Percentiles rank a stretch among this genome's conserved stretches.
phyloP scores from a whole-genome alignment of 306 rosid species.

The Vicia villosa region DNA sequence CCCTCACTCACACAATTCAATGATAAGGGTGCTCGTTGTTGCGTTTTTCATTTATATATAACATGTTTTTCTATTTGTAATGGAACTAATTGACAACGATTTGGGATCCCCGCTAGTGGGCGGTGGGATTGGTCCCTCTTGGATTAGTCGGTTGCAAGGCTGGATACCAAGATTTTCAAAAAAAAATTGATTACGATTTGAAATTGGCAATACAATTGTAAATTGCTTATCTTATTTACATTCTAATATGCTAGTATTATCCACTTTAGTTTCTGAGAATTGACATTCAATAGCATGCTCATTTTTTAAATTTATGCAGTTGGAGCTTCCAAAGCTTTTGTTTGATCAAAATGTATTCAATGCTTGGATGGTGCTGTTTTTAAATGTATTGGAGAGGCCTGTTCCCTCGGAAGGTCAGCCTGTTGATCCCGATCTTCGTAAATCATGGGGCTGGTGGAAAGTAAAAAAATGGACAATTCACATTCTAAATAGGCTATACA shows the following conservation, averaged over 20 bases:
- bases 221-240: background rate
- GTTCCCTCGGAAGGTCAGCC: constrained; percentile 97
- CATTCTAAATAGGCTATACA: constrained; percentile 85
- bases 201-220: background rate
- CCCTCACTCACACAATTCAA: background rate
- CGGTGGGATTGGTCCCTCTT: too few species aligned
- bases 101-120: too few species aligned
- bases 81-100: background rate
- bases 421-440: constrained; percentile 74
- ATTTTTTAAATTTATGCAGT: constrained; percentile 45
- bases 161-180: too few species aligned
- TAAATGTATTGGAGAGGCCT: constrained; percentile 80
- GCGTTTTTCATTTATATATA: constrained; percentile 9
- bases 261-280: background rate
- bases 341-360: constrained; percentile 73
- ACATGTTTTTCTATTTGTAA: background rate
- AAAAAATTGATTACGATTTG: background rate
- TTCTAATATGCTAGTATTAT: background rate
- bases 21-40: background rate
- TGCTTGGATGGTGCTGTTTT: constrained; percentile 87
- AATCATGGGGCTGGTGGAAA: constrained; percentile 99
- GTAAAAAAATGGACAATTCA: constrained; percentile 97
- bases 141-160: too few species aligned
- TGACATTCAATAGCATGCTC: background rate
- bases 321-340: constrained; percentile 93